These are phyloP conservation scores for Termitomyces titanicus DNA, from an alignment of 768 basidiomycete genomes.

Conservation along the genomic window DNA sequence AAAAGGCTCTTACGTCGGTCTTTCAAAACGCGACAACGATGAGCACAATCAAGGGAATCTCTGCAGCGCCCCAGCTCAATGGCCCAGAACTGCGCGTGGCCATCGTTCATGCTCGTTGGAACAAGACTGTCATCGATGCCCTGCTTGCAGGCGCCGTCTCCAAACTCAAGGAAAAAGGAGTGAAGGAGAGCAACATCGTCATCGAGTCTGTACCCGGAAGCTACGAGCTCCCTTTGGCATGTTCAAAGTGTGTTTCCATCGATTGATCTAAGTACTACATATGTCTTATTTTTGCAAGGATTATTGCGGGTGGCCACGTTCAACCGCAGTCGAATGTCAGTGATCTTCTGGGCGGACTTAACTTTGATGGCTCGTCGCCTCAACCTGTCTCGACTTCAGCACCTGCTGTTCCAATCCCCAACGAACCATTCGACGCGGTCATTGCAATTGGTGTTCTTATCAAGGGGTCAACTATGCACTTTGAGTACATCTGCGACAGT, in stretches of 20 bases:
- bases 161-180: conserved; percentile 82
- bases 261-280: neutral
- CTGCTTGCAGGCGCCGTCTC: conserved; percentile 75
- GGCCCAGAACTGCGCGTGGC: conserved; percentile 81
- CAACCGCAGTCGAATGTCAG: conserved; percentile 76
- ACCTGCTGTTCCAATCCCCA: conserved; percentile 30
- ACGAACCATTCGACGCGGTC: conserved; percentile 86
- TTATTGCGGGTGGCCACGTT: conserved; percentile 84
- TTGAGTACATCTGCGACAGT: conserved; percentile 96
- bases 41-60: conserved; percentile 77
- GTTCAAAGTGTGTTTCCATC: conserved; percentile 61
- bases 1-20: conserved; percentile 12
- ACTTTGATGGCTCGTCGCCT: conserved; percentile 39
- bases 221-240: conserved; percentile 90
- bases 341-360: conserved; percentile 73
- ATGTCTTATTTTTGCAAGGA: conserved; percentile 29
- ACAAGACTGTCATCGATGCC: conserved; percentile 80
- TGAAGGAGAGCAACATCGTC: conserved; percentile 87
- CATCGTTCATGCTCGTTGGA: conserved; percentile 97
- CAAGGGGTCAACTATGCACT: conserved; percentile 98
- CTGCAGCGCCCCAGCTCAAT: conserved; percentile 63
- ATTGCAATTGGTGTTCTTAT: conserved; percentile 98
- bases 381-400: conserved; percentile 48
- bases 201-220: conserved; percentile 92
- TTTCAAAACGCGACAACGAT: conserved; percentile 25